Conservation (phyloP, 768 basidiomycete species). For the Boletus fagicola region DNA sequence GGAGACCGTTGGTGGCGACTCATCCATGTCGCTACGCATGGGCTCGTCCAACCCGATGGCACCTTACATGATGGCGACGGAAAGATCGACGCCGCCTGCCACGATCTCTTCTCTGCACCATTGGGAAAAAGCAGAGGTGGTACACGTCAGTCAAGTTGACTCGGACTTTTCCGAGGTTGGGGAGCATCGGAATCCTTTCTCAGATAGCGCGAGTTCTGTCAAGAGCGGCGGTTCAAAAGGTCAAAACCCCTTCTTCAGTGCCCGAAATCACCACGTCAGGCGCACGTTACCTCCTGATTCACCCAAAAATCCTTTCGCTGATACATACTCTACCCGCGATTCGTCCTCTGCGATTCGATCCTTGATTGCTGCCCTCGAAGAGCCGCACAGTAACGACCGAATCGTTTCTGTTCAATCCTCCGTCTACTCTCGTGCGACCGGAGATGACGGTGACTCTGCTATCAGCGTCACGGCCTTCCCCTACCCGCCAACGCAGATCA, state of each 20-base stretch:
- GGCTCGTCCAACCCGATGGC: conserved; percentile 46
- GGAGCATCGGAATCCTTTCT: conserved; percentile 27
- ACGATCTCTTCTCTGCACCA: conserved; percentile 49
- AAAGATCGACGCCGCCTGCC: conserved; percentile 62
- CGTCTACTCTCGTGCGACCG: conserved; percentile 27
- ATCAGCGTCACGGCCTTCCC: conserved; percentile 31
- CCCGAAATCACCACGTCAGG: conserved; percentile 35
- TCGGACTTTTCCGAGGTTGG: background rate
- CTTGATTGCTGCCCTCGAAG: conserved; percentile 66
- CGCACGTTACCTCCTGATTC: conserved; percentile 18
- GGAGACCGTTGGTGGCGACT: conserved; percentile 43
- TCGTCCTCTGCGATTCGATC: conserved; percentile 49
- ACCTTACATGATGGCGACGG: conserved; percentile 45
- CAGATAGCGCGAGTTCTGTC: conserved; percentile 20
- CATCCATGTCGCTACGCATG: conserved; percentile 50
- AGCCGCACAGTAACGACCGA: conserved; percentile 45
- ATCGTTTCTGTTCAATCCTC: conserved; percentile 62
- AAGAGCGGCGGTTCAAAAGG: conserved; percentile 14
- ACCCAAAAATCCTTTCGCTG: conserved; percentile 43
- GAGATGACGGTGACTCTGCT: conserved; percentile 28
- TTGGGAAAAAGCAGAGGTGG: conserved; percentile 71
- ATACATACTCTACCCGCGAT: conserved; percentile 27
- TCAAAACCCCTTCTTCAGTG: conserved; percentile 43
- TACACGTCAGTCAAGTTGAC: conserved; percentile 39
- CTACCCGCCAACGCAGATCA: conserved; percentile 26